Evolutionary conservation across 331 rosid genomes (phyloP), one percentile per base, ranked within the genome.

Genomic region (Rhamnella rubrinervis): DNA sequence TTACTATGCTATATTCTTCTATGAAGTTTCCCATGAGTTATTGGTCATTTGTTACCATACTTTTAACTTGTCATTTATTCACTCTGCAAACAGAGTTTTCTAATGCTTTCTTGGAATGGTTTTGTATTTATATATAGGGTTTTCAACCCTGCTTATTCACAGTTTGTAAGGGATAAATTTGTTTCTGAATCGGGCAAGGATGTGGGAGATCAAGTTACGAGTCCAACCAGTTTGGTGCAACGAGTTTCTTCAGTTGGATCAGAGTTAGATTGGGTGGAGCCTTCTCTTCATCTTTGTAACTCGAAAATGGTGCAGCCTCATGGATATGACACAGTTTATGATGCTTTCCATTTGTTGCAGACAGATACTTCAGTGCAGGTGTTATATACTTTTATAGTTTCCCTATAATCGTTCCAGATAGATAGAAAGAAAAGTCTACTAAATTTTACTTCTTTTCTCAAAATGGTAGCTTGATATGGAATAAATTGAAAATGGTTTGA

Each of bases 301-400:
- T 71, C 89, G 18, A 71, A 28, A 39, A n/a, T 63, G 58, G 44
- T 72, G 49, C 79, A 66, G 53, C 47, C 51, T 63, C 59, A 59
- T 38, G 87, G 83, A 50, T 71, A 67, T 50, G 80, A 81, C 6
- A 59, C 74, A 62, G 85, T 89, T 81, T 76, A 66, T 50, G 75
- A 81, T 65, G 96, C 96, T 59, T 77, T 92, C 75, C 86, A 77
- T 74, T 76, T 89, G 13, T 80, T 92, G 84, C 86, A 83, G 74
- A 89, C 77, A n/a, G 96, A 89, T 62, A 83, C 87, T 56, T 71
- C 83, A 35, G 74, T 92, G 72, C 90, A 85, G 97, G 97, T 89
- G 21, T n/a, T 59, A 8, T 21, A 18, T 9, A 7, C 7, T n/a
- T 55, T 17, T 65, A 41, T 8, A 25, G 21, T 11, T 55, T 25